A percentile compares a stretch with the other conserved stretches of the same genome.
phyloP scores from a whole-genome alignment of 331 rosid species.

The Rhamnella rubrinervis region DNA sequence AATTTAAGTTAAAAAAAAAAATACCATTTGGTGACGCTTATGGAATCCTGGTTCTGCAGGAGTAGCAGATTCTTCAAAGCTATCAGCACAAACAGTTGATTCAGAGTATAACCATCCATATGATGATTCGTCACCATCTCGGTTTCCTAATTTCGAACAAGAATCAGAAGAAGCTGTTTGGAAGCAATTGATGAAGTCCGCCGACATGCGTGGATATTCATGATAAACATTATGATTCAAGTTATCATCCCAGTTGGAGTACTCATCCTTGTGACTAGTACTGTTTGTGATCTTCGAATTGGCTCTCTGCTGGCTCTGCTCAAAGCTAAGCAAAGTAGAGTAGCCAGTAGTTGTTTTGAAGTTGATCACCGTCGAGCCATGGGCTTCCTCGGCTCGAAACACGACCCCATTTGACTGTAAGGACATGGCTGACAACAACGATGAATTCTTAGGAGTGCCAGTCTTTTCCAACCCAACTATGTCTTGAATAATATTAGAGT shows the following conservation, averaged over 20 bases:
- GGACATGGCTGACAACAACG: neutral
- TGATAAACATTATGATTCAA: constrained; percentile 10
- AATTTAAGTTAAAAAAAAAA: neutral
- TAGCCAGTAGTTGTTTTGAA: constrained; percentile 38
- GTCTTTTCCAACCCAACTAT: too few species aligned
- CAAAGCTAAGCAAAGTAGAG: constrained; percentile 62
- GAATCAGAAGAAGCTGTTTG: constrained; percentile 47
- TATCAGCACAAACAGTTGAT: constrained; percentile 32
- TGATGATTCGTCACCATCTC: constrained; percentile 33
- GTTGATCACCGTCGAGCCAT: constrained; percentile 42
- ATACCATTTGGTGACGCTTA: constrained; percentile 60
- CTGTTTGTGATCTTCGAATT: constrained; percentile 8
- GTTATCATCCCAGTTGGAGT: constrained; percentile 6
- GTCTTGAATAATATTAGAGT: too few species aligned
- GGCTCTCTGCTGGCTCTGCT: constrained; percentile 27
- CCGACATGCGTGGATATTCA: constrained; percentile 30
- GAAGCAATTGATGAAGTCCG: constrained; percentile 39
- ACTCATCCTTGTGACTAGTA: constrained; percentile 27
- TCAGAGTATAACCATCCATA: constrained; percentile 66
- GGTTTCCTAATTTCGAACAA: constrained; percentile 30
- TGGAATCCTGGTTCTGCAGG: constrained; percentile 30
- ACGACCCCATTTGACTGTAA: constrained; percentile 12
- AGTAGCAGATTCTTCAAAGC: constrained; percentile 34
- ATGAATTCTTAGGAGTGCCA: too few species aligned
- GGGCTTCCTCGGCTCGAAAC: constrained; percentile 32